Conservation (phyloP, 2,329 filamentous ascomycete genomes). For the Arthrobotrys sphaeroides region DNA sequence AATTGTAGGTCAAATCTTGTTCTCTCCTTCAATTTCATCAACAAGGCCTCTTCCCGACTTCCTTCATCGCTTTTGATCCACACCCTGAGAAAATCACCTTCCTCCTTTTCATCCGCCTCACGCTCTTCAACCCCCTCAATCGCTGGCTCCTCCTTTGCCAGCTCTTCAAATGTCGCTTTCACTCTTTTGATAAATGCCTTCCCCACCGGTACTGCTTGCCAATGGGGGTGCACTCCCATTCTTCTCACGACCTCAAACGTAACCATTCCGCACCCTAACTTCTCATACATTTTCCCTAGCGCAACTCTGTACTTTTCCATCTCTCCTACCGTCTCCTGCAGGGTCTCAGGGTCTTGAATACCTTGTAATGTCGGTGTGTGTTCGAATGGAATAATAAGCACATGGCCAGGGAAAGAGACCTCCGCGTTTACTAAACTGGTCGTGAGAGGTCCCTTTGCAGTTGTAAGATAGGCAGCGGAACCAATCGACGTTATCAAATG, state of each 20-base stretch:
- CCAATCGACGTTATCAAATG: slow-evolving; percentile 93
- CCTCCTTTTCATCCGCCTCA: slow-evolving; percentile 48
- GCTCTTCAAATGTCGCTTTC: slow-evolving; percentile 86
- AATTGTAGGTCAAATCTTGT: slow-evolving; percentile 91
- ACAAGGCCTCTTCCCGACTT: slow-evolving; percentile 68
- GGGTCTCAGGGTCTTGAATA: slow-evolving; percentile 67
- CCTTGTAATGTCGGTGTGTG: slow-evolving; percentile 79
- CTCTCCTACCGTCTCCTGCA: slow-evolving; percentile 72
- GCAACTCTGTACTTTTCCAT: slow-evolving; percentile 83
- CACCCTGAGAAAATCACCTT: slow-evolving; percentile 78
- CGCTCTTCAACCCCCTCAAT: slow-evolving; percentile 55
- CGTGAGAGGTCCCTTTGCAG: slow-evolving; percentile 87
- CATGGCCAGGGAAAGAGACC: slow-evolving; percentile 79
- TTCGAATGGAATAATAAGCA: slow-evolving; percentile 87
- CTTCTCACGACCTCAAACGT: slow-evolving; percentile 91
- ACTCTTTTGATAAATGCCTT: slow-evolving; percentile 69
- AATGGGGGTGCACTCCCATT: slow-evolving; percentile 82
- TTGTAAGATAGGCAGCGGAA: slow-evolving; percentile 86
- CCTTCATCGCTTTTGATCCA: slow-evolving; percentile 70
- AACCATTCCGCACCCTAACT: slow-evolving; percentile 72
- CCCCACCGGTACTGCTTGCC: slow-evolving; percentile 84
- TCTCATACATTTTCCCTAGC: slow-evolving; percentile 80
- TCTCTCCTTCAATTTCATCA: slow-evolving; percentile 76
- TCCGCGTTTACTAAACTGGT: slow-evolving; percentile 73
- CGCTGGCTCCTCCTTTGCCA: slow-evolving; percentile 75